Evolutionary conservation across 2,329 filamentous ascomycete species (phyloP).

Genomic region (Fusarium hainanense): DNA sequence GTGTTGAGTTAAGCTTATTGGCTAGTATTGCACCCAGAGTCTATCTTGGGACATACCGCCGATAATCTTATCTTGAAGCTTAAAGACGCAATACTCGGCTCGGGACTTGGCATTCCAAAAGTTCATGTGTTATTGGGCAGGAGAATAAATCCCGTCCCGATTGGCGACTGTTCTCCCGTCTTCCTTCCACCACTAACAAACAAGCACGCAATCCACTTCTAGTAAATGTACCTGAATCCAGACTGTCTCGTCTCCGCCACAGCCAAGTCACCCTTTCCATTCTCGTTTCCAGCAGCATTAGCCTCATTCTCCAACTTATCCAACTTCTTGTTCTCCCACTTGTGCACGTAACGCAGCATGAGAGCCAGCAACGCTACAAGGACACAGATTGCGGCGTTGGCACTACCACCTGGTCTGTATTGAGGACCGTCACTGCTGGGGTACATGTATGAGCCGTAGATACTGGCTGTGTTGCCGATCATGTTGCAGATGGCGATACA

Average conservation of each 20-base stretch:
- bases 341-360: constrained; percentile 63
- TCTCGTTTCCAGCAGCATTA: background rate
- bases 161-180: background rate
- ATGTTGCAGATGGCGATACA: constrained; percentile 75
- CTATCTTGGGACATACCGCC: background rate
- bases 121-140: constrained; percentile 10
- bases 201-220: background rate
- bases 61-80: constrained; percentile 30
- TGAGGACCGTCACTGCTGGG: constrained; percentile 55
- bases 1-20: constrained; percentile 14
- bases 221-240: constrained; percentile 38
- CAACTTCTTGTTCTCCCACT: constrained; percentile 69
- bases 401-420: constrained; percentile 65
- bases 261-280: constrained; percentile 1
- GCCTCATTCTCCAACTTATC: constrained; percentile 57
- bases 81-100: constrained; percentile 6
- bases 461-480: constrained; percentile 68
- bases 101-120: constrained; percentile 8
- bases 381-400: constrained; percentile 71
- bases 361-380: constrained; percentile 67
- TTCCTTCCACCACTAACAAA: background rate
- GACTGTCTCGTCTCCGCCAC: background rate
- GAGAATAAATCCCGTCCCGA: background rate
- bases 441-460: constrained; percentile 62
- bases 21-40: background rate